phyloP scores from a whole-genome alignment of 768 basidiomycete species.

The Wakefieldia striispora region DNA sequence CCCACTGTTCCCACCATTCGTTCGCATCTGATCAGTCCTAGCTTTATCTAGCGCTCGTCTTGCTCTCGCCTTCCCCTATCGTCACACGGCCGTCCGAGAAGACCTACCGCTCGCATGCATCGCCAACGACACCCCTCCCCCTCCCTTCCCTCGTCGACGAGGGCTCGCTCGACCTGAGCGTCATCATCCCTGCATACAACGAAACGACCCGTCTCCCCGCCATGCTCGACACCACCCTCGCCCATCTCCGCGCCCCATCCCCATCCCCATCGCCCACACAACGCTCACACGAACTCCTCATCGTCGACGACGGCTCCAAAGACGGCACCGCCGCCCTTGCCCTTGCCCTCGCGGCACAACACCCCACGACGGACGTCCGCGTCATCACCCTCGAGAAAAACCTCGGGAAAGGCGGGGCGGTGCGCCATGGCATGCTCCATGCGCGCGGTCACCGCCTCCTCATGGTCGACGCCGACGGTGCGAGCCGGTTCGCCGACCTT shows the following conservation, averaged over 20 bases:
- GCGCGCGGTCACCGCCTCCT: slow-evolving; percentile 73
- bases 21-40: slow-evolving; percentile 32
- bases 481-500: slow-evolving; percentile 83
- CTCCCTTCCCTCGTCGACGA: slow-evolving; percentile 56
- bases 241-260: slow-evolving; percentile 49
- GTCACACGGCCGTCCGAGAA: slow-evolving; percentile 64
- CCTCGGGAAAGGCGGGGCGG: slow-evolving; percentile 90
- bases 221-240: slow-evolving; percentile 79
- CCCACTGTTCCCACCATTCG: background rate
- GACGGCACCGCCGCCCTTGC: slow-evolving; percentile 72
- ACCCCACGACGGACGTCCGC: slow-evolving; percentile 61
- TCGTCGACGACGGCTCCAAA: slow-evolving; percentile 87
- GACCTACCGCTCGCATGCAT: slow-evolving; percentile 58
- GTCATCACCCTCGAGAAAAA: slow-evolving; percentile 79
- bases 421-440: slow-evolving; percentile 87
- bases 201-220: slow-evolving; percentile 77
- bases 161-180: slow-evolving; percentile 64
- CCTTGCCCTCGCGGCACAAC: slow-evolving; percentile 57
- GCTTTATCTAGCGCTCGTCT: slow-evolving; percentile 67
- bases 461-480: slow-evolving; percentile 95
- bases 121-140: slow-evolving; percentile 51
- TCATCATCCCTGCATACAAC: slow-evolving; percentile 92
- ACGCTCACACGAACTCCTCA: slow-evolving; percentile 74
- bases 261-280: slow-evolving; percentile 30
- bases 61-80: slow-evolving; percentile 73